Percentiles rank a stretch among this genome's conserved stretches.
phyloP scores from a whole-genome alignment of 225 moss, liverwort and hornwort genomes.

The Physcomitrellopsis africana region DNA sequence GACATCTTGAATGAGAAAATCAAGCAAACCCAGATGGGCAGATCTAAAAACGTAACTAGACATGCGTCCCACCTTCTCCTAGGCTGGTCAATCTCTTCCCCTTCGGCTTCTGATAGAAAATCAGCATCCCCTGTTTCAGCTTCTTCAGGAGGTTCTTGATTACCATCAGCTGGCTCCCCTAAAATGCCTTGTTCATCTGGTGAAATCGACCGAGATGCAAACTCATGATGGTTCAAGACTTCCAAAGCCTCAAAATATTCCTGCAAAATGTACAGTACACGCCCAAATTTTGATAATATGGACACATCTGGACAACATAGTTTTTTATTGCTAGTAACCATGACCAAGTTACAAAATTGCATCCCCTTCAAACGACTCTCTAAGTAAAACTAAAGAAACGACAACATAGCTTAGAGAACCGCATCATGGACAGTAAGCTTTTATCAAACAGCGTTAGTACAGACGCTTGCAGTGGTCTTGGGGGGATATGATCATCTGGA shows the following conservation, averaged over 20 bases:
- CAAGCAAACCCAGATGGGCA: conserved; percentile 17
- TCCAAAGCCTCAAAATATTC: conserved; percentile 98
- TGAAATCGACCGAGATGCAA: conserved; percentile 72
- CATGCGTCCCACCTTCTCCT: conserved; percentile 71
- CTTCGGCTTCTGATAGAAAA: conserved; percentile 89
- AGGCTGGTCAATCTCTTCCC: conserved; percentile 86
- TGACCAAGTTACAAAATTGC: neutral
- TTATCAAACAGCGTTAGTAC: neutral
- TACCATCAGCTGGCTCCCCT: conserved; percentile 70
- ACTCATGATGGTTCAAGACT: conserved; percentile 96
- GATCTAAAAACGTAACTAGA: neutral
- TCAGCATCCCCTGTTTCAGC: conserved; percentile 79
- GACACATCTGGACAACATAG: neutral
- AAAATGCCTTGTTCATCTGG: conserved; percentile 79
- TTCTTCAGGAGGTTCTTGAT: conserved; percentile 93
- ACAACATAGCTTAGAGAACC: conserved; percentile 15
- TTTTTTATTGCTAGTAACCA: neutral
- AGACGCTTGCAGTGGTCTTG: neutral
- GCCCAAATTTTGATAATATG: neutral
- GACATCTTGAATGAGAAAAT: neutral
- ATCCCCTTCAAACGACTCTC: conserved; percentile 10
- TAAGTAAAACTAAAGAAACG: conserved; percentile 11
- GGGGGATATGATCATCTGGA: neutral
- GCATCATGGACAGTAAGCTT: conserved; percentile 13
- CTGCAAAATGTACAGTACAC: conserved; percentile 44